Evolutionary conservation across 2,329 filamentous ascomycete genomes (phyloP).

Genomic region (Penicillium sp.): DNA sequence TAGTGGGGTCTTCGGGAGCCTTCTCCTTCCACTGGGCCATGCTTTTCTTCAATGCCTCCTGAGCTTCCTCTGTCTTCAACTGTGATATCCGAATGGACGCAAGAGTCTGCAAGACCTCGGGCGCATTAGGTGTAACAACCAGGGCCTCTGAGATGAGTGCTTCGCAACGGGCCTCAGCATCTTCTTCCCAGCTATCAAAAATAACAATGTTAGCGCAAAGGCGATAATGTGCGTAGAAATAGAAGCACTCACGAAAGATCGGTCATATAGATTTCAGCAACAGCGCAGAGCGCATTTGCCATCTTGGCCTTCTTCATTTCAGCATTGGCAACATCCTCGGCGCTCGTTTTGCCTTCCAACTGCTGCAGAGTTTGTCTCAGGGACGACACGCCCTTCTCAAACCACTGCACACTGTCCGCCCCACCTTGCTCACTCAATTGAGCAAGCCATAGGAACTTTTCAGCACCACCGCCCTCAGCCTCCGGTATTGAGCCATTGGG

Average conservation of each 20-base stretch:
- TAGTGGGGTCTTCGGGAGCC: conserved; percentile 64
- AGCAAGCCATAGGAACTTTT: conserved; percentile 93
- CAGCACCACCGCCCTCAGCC: conserved; percentile 73
- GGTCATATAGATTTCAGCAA: conserved; percentile 98
- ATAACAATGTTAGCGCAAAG: conserved; percentile 12
- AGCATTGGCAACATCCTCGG: conserved; percentile 42
- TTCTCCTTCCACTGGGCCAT: conserved; percentile 80
- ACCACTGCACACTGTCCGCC: conserved; percentile 59
- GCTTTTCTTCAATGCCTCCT: conserved; percentile 73
- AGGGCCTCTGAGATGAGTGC: conserved; percentile 85
- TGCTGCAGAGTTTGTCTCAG: conserved; percentile 69
- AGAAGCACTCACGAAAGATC: conserved; percentile 69
- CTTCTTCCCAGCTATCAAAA: conserved; percentile 65
- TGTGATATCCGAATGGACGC: conserved; percentile 94
- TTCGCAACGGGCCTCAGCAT: conserved; percentile 87
- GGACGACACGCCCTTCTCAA: conserved; percentile 64
- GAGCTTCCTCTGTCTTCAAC: conserved; percentile 72
- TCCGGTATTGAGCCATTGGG: conserved; percentile 69
- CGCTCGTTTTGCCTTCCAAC: conserved; percentile 52
- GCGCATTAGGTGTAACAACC: conserved; percentile 72
- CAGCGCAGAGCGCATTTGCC: conserved; percentile 86
- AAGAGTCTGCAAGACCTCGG: conserved; percentile 92
- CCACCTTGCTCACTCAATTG: conserved; percentile 72
- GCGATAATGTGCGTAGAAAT: not conserved
- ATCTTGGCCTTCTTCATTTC: conserved; percentile 78